Conservation (phyloP, 495 filamentous ascomycete genomes). For the Pseudoneurospora amorphoporcata region DNA sequence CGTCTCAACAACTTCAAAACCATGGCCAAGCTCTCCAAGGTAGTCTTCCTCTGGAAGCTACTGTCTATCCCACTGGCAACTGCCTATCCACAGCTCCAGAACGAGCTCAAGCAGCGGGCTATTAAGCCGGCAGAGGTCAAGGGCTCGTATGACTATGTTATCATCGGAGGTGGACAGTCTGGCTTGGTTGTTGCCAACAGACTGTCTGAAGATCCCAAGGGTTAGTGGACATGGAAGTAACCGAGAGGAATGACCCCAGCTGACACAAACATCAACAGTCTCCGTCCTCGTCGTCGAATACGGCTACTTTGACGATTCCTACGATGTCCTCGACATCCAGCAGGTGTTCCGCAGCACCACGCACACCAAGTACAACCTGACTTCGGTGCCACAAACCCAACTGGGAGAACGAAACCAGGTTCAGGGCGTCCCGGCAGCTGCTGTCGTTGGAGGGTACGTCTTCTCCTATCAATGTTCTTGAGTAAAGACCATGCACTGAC, state of each 20-base stretch:
- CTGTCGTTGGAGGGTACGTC: constrained; percentile 12
- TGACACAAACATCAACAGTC: constrained; percentile 12
- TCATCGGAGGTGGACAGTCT: constrained; percentile 44
- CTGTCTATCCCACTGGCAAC: too few species aligned
- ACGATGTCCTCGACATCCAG: background rate
- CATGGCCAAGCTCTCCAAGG: too few species aligned
- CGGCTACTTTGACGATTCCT: constrained; percentile 21
- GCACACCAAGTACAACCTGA: constrained; percentile 17
- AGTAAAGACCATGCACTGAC: background rate
- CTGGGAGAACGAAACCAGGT: constrained; percentile 13
- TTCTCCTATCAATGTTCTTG: background rate
- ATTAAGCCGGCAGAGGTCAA: background rate
- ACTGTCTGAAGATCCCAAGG: constrained; percentile 20
- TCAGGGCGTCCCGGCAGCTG: constrained; percentile 14
- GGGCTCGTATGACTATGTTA: constrained; percentile 32
- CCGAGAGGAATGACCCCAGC: background rate
- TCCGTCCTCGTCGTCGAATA: constrained; percentile 36
- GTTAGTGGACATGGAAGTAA: background rate
- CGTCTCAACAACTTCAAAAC: too few species aligned
- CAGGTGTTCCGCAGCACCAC: background rate
- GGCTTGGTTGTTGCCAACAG: constrained; percentile 39
- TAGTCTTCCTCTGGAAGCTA: too few species aligned
- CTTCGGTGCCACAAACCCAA: constrained; percentile 16
- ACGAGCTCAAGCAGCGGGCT: too few species aligned
- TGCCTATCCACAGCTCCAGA: too few species aligned